Conservation (phyloP, 352 stramenopile species). For the Pythium volutum region DNA sequence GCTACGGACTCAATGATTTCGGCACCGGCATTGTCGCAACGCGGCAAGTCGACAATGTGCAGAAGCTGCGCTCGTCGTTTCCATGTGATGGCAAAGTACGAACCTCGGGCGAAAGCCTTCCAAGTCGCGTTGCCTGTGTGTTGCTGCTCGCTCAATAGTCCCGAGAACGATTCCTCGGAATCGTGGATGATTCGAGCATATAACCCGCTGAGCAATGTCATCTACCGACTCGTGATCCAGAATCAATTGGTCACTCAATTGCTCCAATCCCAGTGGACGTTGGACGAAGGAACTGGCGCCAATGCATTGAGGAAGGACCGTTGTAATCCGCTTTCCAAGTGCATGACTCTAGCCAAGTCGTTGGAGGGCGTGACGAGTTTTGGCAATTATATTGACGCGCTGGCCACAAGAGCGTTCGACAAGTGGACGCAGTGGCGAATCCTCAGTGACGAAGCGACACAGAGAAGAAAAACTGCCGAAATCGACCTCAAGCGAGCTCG, state of each 20-base stretch:
- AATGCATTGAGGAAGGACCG: background rate
- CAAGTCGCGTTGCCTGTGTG: constrained; percentile 37
- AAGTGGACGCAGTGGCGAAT: constrained; percentile 18
- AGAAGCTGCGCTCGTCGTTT: constrained; percentile 48
- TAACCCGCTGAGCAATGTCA: constrained; percentile 44
- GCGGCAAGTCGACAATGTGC: constrained; percentile 22
- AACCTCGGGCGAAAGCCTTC: constrained; percentile 25
- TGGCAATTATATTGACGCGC: constrained; percentile 11
- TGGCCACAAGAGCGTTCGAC: constrained; percentile 1
- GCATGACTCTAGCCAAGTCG: background rate
- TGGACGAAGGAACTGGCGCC: background rate
- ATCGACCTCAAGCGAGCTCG: constrained; percentile 19
- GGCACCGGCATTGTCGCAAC: background rate
- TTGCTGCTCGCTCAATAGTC: constrained; percentile 38
- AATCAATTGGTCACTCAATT: constrained; percentile 42
- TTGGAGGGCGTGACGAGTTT: constrained; percentile 9
- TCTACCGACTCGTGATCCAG: constrained; percentile 52
- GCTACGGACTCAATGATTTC: constrained; percentile 22
- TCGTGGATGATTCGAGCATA: constrained; percentile 65
- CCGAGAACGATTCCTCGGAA: background rate
- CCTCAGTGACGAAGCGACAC: constrained; percentile 22
- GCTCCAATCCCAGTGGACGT: background rate
- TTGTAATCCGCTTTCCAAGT: constrained; percentile 7
- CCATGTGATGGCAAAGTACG: constrained; percentile 35
- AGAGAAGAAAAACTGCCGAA: constrained; percentile 22